Conservation (phyloP, 495 filamentous ascomycete species). For the Sphaerosporella brunnea region DNA sequence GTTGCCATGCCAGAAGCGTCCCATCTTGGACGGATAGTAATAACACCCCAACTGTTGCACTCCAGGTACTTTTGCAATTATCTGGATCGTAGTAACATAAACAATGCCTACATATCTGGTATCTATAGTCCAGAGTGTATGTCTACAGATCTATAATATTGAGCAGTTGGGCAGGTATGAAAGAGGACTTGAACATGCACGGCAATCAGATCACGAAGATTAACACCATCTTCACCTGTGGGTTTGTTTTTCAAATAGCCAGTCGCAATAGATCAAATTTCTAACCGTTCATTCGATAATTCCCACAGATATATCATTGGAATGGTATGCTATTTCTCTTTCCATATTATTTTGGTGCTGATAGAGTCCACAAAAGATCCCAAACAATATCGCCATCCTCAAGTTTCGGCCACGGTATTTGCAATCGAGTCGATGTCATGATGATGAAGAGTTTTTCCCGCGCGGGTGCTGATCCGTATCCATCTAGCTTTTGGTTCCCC, state of each 20-base stretch:
- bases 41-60: neutral
- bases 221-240: neutral
- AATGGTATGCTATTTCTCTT: constrained; percentile 1
- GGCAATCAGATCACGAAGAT: constrained; percentile 25
- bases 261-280: no score
- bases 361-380: neutral
- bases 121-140: neutral
- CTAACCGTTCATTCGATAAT: no score
- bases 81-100: constrained; percentile 29
- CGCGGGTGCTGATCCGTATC: neutral
- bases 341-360: neutral
- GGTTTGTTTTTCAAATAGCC: no score
- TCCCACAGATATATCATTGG: constrained; percentile 3
- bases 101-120: constrained; percentile 31
- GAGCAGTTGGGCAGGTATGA: constrained; percentile 22
- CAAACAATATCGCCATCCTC: constrained; percentile 2
- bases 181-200: constrained; percentile 29
- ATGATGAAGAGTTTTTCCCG: no score
- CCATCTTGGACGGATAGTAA: neutral
- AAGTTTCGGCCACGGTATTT: constrained; percentile 3
- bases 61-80: constrained; percentile 30
- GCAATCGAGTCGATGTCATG: neutral
- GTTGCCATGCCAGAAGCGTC: constrained; percentile 1
- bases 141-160: no score
- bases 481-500: constrained; percentile 4